Conservation (phyloP, 805 yeast genomes). For the Torulaspora microellipsoides region DNA sequence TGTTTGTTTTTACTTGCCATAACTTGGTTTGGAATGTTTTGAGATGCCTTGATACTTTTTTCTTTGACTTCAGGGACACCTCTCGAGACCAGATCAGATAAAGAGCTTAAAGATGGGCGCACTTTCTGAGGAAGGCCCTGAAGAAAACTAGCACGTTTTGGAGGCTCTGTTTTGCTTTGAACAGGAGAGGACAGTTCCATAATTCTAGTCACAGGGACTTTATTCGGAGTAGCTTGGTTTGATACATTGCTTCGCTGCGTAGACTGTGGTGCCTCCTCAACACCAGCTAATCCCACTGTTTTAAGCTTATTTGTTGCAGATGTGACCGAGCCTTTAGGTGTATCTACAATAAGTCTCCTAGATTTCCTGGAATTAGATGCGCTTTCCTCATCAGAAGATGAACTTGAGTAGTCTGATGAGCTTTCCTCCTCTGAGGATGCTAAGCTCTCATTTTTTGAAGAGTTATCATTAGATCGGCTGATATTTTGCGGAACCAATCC, state of each 20-base stretch:
- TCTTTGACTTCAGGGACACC: slow-evolving; percentile 69
- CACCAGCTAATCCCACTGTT: slow-evolving; percentile 13
- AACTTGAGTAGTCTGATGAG: slow-evolving; percentile 19
- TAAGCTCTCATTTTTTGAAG: slow-evolving; percentile 3
- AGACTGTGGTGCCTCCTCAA: slow-evolving; percentile 22
- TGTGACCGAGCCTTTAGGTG: slow-evolving; percentile 39
- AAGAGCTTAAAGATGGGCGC: slow-evolving; percentile 45
- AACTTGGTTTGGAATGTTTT: slow-evolving; percentile 1
- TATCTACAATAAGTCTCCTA: slow-evolving; percentile 43
- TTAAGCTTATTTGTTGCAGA: slow-evolving; percentile 16
- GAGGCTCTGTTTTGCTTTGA: slow-evolving; percentile 4
- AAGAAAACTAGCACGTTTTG: slow-evolving; percentile 9
- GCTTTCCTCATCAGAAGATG: slow-evolving; percentile 27
- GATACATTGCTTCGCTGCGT: slow-evolving; percentile 16
- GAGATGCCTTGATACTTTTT: slow-evolving; percentile 22
- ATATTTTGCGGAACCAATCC: slow-evolving; percentile 9
- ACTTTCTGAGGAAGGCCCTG: slow-evolving; percentile 27
- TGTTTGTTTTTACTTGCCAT: slow-evolving; percentile 2
- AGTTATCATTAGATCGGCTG: slow-evolving; percentile 5
- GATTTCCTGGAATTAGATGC: slow-evolving; percentile 31
- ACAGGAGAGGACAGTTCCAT: slow-evolving; percentile 18
- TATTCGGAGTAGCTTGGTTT: slow-evolving; percentile 11
- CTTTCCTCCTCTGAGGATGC: slow-evolving; percentile 17
- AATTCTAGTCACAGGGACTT: slow-evolving; percentile 14
- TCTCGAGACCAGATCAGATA: slow-evolving; percentile 55